phyloP scores from a whole-genome alignment of 202 grass and related monocot genomes.

The Hordeum pubiflorum region DNA sequence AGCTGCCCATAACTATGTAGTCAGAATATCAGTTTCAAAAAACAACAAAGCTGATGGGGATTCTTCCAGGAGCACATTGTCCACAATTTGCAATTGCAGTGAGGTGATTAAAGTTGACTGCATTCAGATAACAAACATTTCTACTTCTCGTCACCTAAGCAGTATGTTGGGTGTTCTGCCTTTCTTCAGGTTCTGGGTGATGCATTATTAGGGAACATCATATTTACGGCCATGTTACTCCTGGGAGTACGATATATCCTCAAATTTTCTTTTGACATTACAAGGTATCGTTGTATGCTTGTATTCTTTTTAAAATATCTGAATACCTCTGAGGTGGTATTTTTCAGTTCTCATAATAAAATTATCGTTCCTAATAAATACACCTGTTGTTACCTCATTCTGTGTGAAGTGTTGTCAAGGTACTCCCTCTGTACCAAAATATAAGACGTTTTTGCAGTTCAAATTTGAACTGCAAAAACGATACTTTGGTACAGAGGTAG shows the following conservation, averaged over 20 bases:
- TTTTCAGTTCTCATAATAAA: background rate
- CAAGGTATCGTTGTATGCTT: constrained; percentile 38
- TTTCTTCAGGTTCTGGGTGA: constrained; percentile 52
- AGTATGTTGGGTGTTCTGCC: background rate
- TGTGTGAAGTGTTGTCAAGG: background rate
- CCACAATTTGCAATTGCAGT: constrained; percentile 47
- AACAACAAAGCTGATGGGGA: constrained; percentile 35
- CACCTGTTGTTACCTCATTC: background rate
- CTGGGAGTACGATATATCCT: constrained; percentile 52
- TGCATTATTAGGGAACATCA: constrained; percentile 57
- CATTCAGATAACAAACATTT: constrained; percentile 2
- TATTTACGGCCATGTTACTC: constrained; percentile 64
- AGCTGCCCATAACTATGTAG: constrained; percentile 48
- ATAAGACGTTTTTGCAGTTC: no score
- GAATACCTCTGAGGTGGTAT: background rate
- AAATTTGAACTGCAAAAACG: no score
- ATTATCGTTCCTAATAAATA: background rate
- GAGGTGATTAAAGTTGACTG: constrained; percentile 38
- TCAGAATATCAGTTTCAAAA: constrained; percentile 65
- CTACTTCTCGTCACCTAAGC: background rate
- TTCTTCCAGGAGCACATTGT: constrained; percentile 44
- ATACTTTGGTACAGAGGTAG: no score
- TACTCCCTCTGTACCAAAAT: background rate
- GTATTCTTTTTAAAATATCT: constrained; percentile 4
- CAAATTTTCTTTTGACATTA: constrained; percentile 41